Evolutionary conservation across 495 filamentous ascomycete genomes (phyloP).

Genomic region (Xylaria curta): DNA sequence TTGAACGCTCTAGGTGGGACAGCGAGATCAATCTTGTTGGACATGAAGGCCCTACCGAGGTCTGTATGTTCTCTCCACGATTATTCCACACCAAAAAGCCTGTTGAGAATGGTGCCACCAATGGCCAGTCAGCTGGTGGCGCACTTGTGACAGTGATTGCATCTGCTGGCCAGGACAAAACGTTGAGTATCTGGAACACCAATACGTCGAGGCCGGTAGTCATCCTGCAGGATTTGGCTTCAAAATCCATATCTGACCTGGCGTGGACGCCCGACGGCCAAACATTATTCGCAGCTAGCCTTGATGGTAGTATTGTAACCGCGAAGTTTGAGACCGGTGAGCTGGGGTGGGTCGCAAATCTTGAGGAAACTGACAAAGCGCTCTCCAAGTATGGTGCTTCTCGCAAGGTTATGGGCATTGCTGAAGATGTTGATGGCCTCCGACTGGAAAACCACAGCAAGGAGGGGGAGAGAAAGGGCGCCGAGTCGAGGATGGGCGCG

Average conservation of each 20-base stretch:
- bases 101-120: conserved; percentile 42
- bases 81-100: conserved; percentile 79
- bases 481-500: conserved; percentile 94
- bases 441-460: conserved; percentile 90
- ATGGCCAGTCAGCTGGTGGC: conserved; percentile 41
- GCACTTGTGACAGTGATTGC: conserved; percentile 90
- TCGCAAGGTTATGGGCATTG: conserved; percentile 81
- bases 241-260: conserved; percentile 91
- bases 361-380: conserved; percentile 89
- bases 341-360: conserved; percentile 58
- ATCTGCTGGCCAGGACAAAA: conserved; percentile 95
- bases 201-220: conserved; percentile 88
- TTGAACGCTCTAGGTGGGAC: conserved; percentile 91
- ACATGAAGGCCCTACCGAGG: conserved; percentile 95
- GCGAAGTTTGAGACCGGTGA: conserved; percentile 60
- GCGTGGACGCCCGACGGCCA: conserved; percentile 94
- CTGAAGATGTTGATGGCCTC: conserved; percentile 87
- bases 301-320: conserved; percentile 86
- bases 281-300: conserved; percentile 80
- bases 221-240: conserved; percentile 83
- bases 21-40: conserved; percentile 97
- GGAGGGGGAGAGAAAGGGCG: conserved; percentile 83
- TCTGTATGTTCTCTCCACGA: conserved; percentile 94
- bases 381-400: conserved; percentile 91
- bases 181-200: conserved; percentile 95